A percentile compares a stretch with the other conserved stretches of the same genome.
These are phyloP conservation scores for Botrytis porri DNA, from an alignment of 2,329 filamentous ascomycete genomes.

Conservation along the genomic window DNA sequence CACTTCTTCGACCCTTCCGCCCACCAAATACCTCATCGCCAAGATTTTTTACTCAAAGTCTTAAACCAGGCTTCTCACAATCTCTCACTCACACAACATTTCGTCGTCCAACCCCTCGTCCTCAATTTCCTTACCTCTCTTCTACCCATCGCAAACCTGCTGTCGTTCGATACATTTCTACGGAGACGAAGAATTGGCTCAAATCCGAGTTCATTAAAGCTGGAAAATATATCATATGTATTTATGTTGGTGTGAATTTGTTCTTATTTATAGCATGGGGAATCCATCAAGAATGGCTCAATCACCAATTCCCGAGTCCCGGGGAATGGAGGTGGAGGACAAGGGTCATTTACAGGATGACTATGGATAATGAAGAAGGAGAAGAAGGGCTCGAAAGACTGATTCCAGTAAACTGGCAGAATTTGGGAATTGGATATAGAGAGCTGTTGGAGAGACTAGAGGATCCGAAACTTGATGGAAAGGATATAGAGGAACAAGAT, in stretches of 20 bases:
- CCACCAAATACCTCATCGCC: slow-evolving; percentile 35
- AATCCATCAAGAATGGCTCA: slow-evolving; percentile 69
- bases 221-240: slow-evolving; percentile 61
- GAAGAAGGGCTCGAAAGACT: slow-evolving; percentile 15
- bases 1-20: slow-evolving; percentile 40
- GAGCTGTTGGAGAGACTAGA: slow-evolving; percentile 66
- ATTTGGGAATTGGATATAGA: slow-evolving; percentile 58
- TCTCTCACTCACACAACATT: slow-evolving; percentile 19
- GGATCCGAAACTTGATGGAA: slow-evolving; percentile 64
- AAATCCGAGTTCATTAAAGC: slow-evolving; percentile 68
- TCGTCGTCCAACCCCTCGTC: slow-evolving; percentile 44
- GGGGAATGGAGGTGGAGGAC: slow-evolving; percentile 75
- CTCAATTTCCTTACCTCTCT: slow-evolving; percentile 63
- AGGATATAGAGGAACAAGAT: slow-evolving; percentile 53
- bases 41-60: slow-evolving; percentile 57
- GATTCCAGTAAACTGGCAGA: slow-evolving; percentile 58
- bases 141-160: slow-evolving; percentile 41
- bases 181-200: slow-evolving; percentile 68
- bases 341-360: slow-evolving; percentile 64
- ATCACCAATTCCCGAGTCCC: slow-evolving; percentile 76
- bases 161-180: slow-evolving; percentile 69
- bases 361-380: slow-evolving; percentile 28
- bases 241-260: slow-evolving; percentile 63
- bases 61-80: slow-evolving; percentile 38
- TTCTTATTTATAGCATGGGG: slow-evolving; percentile 61